These are phyloP conservation scores for Botrytis paeoniae DNA, from an alignment of 2,329 filamentous ascomycete species.

Conservation along the genomic window DNA sequence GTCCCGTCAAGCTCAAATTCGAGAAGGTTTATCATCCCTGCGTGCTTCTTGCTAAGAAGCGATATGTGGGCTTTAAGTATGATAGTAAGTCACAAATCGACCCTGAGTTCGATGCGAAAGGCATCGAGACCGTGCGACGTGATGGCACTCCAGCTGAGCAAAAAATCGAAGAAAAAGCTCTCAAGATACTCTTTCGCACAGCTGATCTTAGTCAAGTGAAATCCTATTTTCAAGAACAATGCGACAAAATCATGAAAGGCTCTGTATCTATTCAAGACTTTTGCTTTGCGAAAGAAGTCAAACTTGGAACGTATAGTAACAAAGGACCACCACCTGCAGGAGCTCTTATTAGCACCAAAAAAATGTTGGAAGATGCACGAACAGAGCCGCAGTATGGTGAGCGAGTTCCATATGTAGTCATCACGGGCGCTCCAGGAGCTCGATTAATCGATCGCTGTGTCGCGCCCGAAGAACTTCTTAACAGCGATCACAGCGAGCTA, in stretches of 20 bases:
- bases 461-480: constrained; percentile 76
- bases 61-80: constrained; percentile 98
- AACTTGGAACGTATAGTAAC: constrained; percentile 82
- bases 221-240: constrained; percentile 83
- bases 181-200: constrained; percentile 87
- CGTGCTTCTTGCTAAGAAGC: constrained; percentile 90
- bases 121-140: constrained; percentile 93
- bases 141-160: constrained; percentile 95
- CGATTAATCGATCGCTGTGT: constrained; percentile 87
- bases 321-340: constrained; percentile 79
- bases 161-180: constrained; percentile 89
- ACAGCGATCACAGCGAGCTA: constrained; percentile 72
- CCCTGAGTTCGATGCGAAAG: constrained; percentile 95
- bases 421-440: constrained; percentile 82
- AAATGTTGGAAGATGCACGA: constrained; percentile 82
- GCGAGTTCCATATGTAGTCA: constrained; percentile 89
- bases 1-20: constrained; percentile 92
- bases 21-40: constrained; percentile 98
- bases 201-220: constrained; percentile 88
- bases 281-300: constrained; percentile 90
- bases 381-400: constrained; percentile 93
- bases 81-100: constrained; percentile 70
- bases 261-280: constrained; percentile 91
- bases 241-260: constrained; percentile 86
- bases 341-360: constrained; percentile 79